Evolutionary conservation across 305 asterid species (phyloP).

Genomic region (Striga hermonthica): DNA sequence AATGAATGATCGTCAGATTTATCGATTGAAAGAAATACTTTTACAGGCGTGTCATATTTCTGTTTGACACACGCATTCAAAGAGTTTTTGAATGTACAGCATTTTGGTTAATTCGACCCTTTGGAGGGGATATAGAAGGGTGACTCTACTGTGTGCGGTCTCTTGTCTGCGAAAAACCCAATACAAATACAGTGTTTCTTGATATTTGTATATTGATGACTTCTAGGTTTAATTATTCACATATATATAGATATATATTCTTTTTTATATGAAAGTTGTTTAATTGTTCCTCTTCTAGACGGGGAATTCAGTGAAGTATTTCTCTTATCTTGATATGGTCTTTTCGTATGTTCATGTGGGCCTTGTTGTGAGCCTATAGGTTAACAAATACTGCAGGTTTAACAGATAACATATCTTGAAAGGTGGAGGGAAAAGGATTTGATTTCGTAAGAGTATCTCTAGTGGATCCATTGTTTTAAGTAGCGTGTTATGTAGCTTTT

Average conservation of each 20-base stretch:
- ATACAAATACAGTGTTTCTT: conserved; percentile 26
- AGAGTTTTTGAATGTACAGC: conserved; percentile 31
- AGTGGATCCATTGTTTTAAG: no score
- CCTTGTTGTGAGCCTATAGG: no score
- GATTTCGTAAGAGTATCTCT: no score
- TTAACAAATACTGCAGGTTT: no score
- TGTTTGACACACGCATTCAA: conserved; percentile 31
- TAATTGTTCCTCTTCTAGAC: not conserved
- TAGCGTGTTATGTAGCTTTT: no score
- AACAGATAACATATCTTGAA: no score
- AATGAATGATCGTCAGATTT: conserved; percentile 29
- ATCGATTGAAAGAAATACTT: conserved; percentile 23
- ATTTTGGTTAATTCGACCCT: conserved; percentile 29
- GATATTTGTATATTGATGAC: conserved; percentile 26
- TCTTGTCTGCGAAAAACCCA: conserved; percentile 29
- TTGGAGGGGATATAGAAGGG: conserved; percentile 24
- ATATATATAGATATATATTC: no score
- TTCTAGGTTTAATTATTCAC: not conserved
- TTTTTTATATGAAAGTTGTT: no score
- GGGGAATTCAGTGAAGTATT: no score
- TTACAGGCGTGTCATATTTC: conserved; percentile 37
- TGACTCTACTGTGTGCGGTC: conserved; percentile 25
- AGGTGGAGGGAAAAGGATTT: no score
- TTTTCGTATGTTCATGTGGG: no score
- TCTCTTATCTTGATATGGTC: no score